Evolutionary conservation across 2,329 filamentous ascomycete species (phyloP).

Genomic region (Cercospora beticola): DNA sequence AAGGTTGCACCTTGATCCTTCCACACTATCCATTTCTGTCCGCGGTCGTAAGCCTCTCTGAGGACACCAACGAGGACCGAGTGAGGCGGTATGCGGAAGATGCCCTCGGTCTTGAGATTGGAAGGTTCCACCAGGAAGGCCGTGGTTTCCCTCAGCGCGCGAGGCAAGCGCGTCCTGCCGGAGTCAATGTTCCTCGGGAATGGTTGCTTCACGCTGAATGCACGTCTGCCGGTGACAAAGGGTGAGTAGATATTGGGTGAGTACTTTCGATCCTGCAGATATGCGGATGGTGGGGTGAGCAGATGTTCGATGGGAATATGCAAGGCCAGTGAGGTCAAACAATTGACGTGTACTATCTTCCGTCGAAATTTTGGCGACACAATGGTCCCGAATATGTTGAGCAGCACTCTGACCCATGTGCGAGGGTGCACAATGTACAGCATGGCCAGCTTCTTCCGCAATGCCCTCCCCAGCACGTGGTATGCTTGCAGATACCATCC

Average conservation of each 20-base stretch:
- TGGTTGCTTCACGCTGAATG: constrained; percentile 50
- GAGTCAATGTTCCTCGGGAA: constrained; percentile 46
- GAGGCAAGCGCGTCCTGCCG: constrained; percentile 51
- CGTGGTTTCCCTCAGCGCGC: constrained; percentile 55
- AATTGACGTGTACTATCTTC: constrained; percentile 58
- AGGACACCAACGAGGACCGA: constrained; percentile 51
- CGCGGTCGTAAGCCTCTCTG: constrained; percentile 56
- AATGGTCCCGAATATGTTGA: constrained; percentile 58
- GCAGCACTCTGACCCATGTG: constrained; percentile 56
- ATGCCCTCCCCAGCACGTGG: constrained; percentile 54
- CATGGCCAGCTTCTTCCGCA: constrained; percentile 56
- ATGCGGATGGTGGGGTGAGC: constrained; percentile 55
- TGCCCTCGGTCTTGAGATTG: constrained; percentile 52
- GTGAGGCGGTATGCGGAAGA: constrained; percentile 56
- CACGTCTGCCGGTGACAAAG: constrained; percentile 48
- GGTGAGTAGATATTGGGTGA: constrained; percentile 49
- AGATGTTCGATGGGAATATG: constrained; percentile 54
- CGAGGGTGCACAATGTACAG: constrained; percentile 60
- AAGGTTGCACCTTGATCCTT: constrained; percentile 46
- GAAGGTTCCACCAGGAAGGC: constrained; percentile 51
- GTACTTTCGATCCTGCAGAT: constrained; percentile 55
- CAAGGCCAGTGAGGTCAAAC: constrained; percentile 50
- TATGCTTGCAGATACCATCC: constrained; percentile 60
- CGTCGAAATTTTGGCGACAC: constrained; percentile 58
- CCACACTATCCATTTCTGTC: constrained; percentile 56